Base-by-base conservation (phyloP, 2,329 filamentous ascomycete genomes). In the Clonostachys chloroleuca region DNA sequence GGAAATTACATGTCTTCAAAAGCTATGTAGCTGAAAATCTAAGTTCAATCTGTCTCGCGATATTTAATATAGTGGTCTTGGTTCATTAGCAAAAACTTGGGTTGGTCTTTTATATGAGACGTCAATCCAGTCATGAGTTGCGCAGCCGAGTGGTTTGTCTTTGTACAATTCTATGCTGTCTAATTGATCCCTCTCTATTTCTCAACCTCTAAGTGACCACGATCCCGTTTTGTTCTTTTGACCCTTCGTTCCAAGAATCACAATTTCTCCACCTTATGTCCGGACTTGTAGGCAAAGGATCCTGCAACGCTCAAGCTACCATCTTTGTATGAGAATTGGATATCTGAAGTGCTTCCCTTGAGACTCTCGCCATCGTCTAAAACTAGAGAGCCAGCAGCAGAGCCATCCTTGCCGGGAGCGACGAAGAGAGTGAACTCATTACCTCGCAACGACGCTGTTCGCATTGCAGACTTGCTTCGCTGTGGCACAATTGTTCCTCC, bases 361-460 rank as follows among this genome's bases (percentile, higher is more conserved):
- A 49, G 18, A 33, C 42, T 49, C 47, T 43, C 47, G 12, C 87
- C 87, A 52, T 92, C 87, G 53, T 91, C 87, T 5, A 91, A 68
- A 59, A 89, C 91, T 48, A 92, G 68, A 34, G 69, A 68, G 0
- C 87, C 87, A 2, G 57, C 61, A 0, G 87, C 87, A 12, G 67
- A 79, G 4, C 84, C 85, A 48, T 86, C 71, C 2, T 60, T 56
- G 3, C 73, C 80, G 0, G 85, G 75, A 0, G 86, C 83, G 40
- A 92, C 74, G 35, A 91, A 57, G 48, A 92, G 67, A 56, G 83
- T 73, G 62, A 91, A 90, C 52, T 81, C 71, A 53, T 86, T 70
- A 52, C 78, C 74, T 17, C 84, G 72, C 41, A 87, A 65, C 34
- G 74, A 76, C 1, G 73, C 74, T 1, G 83, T 86, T 2, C 83